Percentiles rank a stretch among this genome's conserved stretches.
phyloP scores from a whole-genome alignment of 768 basidiomycete species.

The Agaricus sinodeliciosus region DNA sequence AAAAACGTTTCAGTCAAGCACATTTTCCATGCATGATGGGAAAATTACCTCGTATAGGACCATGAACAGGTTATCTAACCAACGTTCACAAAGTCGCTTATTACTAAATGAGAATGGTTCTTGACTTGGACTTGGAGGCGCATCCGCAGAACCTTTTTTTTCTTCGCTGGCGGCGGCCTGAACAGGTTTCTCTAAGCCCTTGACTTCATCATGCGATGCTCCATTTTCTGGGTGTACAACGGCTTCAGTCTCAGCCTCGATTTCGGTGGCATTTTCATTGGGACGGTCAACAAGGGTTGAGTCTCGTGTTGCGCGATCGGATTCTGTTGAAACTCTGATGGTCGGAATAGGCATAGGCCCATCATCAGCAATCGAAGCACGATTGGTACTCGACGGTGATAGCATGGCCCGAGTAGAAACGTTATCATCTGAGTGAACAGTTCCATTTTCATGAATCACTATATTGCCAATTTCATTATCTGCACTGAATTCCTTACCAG shows the following conservation, averaged over 20 bases:
- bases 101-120: constrained; percentile 90
- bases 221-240: constrained; percentile 20
- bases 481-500: constrained; percentile 14
- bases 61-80: constrained; percentile 98
- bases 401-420: constrained; percentile 64
- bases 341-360: constrained; percentile 39
- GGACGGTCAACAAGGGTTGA: constrained; percentile 6
- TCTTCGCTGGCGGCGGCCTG: constrained; percentile 48
- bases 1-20: constrained; percentile 4
- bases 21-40: neutral
- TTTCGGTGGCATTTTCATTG: constrained; percentile 2
- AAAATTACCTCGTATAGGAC: constrained; percentile 82
- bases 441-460: constrained; percentile 64
- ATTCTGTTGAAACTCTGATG: constrained; percentile 75
- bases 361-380: constrained; percentile 18
- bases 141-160: constrained; percentile 31
- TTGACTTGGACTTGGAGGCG: constrained; percentile 27
- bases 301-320: constrained; percentile 30
- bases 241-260: too few relatives aligned
- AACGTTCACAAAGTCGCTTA: constrained; percentile 93
- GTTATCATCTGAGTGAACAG: constrained; percentile 47
- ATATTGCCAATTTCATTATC: constrained; percentile 27
- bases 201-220: constrained; percentile 7
- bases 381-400: constrained; percentile 29
- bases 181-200: constrained; percentile 37